Evolutionary conservation across 139 green algal species (phyloP), one percentile per base, ranked within the genome.

Genomic region (Chara braunii): DNA sequence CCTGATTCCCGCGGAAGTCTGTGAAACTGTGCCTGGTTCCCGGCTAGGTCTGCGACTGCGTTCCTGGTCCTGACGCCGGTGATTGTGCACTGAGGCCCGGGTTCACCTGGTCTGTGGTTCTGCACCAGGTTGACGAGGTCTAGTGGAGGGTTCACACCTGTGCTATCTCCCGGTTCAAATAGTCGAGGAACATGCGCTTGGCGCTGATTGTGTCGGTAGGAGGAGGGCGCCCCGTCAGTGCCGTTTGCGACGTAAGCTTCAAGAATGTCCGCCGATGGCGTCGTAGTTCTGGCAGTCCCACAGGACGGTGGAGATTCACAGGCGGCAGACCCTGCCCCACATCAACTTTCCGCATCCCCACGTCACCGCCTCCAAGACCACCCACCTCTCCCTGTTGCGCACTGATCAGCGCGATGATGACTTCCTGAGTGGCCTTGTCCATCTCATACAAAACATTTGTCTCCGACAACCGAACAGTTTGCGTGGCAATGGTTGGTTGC

Each of bases 391-490:
- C 18, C 40, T n/a, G 40, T n/a, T 48, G 40, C 40, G 18, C 40
- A 48, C 40, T 14, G 18, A 48, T 14, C 18, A 48, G 40, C 18
- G 40, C 18, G 40, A 48, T 48, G 40, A 18, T 48, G 40, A 18
- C n/a, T 45, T 80, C 75, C 83, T 95, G 85, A 18, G 83, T 68
- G 3, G 84, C 87, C 12, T 55, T 35, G 72, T 95, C 88, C 3
- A 95, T 85, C 7, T 95, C 87, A 48, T 91, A 72, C 55, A 94
- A 78, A 26, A 85, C 57, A 65, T 96, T 96, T 35, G 89, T 95
- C 31, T 78, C 81, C 8, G 85, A 69, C 22, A 87, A 12, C 24
- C 8, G 51, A 11, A 70, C 57, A 34, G 5, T 72, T 33, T 73
- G 74, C 3, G 87, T 92, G 12, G 85, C 83, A 36, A 74, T 75